Evolutionary conservation across 352 stramenopile genomes (phyloP).

Genomic region (Phytophthora kernoviae): DNA sequence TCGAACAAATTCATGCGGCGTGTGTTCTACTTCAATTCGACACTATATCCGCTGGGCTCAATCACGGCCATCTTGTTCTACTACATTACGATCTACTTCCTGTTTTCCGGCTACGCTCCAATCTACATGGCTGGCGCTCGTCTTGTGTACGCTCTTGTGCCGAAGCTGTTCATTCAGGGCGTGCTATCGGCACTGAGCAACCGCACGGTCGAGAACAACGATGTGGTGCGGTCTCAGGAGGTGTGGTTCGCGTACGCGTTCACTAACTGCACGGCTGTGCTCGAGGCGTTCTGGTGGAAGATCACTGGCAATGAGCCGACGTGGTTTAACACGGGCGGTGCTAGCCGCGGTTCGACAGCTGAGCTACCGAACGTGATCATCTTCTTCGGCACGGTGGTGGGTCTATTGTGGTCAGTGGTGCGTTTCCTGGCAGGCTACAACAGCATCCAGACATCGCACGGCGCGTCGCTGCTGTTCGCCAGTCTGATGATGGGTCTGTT

Average conservation of each 20-base stretch:
- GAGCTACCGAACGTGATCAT: constrained; percentile 82
- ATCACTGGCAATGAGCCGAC: constrained; percentile 78
- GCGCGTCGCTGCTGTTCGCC: constrained; percentile 72
- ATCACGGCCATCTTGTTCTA: constrained; percentile 84
- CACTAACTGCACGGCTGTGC: constrained; percentile 76
- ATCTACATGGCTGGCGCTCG: constrained; percentile 81
- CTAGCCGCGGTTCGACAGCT: constrained; percentile 59
- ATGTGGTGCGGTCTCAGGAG: constrained; percentile 83
- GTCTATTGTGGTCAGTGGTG: constrained; percentile 72
- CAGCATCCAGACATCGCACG: constrained; percentile 70
- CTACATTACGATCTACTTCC: constrained; percentile 88
- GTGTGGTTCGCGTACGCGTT: constrained; percentile 88
- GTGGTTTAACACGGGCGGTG: constrained; percentile 85
- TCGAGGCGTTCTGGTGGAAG: constrained; percentile 86
- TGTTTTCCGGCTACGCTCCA: constrained; percentile 79
- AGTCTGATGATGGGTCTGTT: constrained; percentile 85
- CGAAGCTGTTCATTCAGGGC: constrained; percentile 79
- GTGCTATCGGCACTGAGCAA: constrained; percentile 81
- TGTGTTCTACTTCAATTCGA: constrained; percentile 85
- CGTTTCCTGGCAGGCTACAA: constrained; percentile 86
- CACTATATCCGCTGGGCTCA: constrained; percentile 79
- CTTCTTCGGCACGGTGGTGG: constrained; percentile 72
- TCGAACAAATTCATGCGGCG: constrained; percentile 75
- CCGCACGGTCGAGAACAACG: constrained; percentile 83
- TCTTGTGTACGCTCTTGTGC: constrained; percentile 78